Evolutionary conservation across 768 basidiomycete species (phyloP).

Genomic region (Podaxis sp.): DNA sequence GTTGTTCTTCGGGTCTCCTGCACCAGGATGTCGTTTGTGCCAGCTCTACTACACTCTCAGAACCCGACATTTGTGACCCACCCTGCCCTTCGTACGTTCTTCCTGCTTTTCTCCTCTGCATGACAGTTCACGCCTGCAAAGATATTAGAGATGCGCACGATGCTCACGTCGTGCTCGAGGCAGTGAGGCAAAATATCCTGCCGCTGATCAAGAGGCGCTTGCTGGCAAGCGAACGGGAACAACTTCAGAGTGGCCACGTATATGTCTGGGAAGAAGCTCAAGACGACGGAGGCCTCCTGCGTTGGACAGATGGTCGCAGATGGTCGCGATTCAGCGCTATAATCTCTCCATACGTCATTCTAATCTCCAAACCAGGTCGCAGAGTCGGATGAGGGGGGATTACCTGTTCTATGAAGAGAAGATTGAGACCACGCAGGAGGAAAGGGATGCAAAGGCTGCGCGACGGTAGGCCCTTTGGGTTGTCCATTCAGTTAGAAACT

Average conservation of each 20-base stretch:
- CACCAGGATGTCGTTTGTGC: constrained; percentile 8
- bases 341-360: not conserved
- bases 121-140: constrained; percentile 24
- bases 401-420: constrained; percentile 86
- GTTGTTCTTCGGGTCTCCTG: not conserved
- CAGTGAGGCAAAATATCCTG: constrained; percentile 66
- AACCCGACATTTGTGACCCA: constrained; percentile 40
- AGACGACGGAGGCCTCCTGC: constrained; percentile 63
- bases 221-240: constrained; percentile 67
- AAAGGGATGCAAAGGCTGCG: constrained; percentile 77
- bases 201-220: constrained; percentile 72
- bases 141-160: constrained; percentile 81
- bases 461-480: constrained; percentile 48
- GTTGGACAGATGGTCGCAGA: constrained; percentile 82
- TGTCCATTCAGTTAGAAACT: not conserved
- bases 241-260: constrained; percentile 68
- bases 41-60: constrained; percentile 16
- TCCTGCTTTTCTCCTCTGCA: not conserved
- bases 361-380: constrained; percentile 53
- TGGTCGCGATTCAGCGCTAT: constrained; percentile 42
- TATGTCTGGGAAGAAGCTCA: constrained; percentile 89
- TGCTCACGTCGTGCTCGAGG: constrained; percentile 74
- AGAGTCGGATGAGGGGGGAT: constrained; percentile 81
- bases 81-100: constrained; percentile 43
- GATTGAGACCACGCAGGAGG: constrained; percentile 76